These are phyloP conservation scores for Tilletia walkeri DNA, from an alignment of 1,284 basidiomycete species.

Conservation along the genomic window DNA sequence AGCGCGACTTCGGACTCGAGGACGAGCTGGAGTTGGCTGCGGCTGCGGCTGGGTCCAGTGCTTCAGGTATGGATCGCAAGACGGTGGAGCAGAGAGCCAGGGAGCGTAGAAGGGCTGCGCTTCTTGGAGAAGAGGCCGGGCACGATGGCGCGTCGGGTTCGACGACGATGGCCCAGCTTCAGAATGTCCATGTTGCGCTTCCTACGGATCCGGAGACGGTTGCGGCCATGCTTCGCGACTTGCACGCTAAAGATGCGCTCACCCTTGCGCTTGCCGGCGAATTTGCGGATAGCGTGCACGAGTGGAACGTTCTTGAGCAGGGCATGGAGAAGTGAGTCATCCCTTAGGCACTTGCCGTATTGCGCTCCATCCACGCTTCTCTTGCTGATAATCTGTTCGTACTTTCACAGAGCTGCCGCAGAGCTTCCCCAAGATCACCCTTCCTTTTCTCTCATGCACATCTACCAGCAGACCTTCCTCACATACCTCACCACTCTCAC, in stretches of 20 bases:
- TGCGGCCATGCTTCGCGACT: slow-evolving; percentile 67
- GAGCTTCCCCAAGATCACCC: slow-evolving; percentile 3
- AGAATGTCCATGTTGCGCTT: background rate
- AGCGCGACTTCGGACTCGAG: slow-evolving; percentile 80
- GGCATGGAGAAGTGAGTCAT: slow-evolving; percentile 12
- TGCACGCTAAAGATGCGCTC: slow-evolving; percentile 78
- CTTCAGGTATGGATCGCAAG: background rate
- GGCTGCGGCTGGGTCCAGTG: slow-evolving; percentile 22
- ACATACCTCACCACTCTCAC: slow-evolving; percentile 87
- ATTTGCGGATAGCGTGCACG: slow-evolving; percentile 60
- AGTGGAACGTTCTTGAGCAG: slow-evolving; percentile 24
- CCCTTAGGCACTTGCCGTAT: background rate
- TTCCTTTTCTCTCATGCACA: slow-evolving; percentile 62
- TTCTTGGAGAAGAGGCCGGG: background rate
- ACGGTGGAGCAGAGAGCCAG: slow-evolving; percentile 2
- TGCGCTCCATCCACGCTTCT: slow-evolving; percentile 36
- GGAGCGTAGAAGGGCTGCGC: slow-evolving; percentile 12
- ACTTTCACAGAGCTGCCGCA: slow-evolving; percentile 40
- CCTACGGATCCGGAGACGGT: slow-evolving; percentile 51
- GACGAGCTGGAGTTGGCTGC: slow-evolving; percentile 58
- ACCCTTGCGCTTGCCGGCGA: slow-evolving; percentile 63
- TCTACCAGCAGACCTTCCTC: slow-evolving; percentile 78
- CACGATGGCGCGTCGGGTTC: background rate
- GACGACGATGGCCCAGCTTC: background rate
- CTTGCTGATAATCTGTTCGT: slow-evolving; percentile 57